phyloP scores from a whole-genome alignment of 2,329 filamentous ascomycete species.

The Fusarium caatingaense region DNA sequence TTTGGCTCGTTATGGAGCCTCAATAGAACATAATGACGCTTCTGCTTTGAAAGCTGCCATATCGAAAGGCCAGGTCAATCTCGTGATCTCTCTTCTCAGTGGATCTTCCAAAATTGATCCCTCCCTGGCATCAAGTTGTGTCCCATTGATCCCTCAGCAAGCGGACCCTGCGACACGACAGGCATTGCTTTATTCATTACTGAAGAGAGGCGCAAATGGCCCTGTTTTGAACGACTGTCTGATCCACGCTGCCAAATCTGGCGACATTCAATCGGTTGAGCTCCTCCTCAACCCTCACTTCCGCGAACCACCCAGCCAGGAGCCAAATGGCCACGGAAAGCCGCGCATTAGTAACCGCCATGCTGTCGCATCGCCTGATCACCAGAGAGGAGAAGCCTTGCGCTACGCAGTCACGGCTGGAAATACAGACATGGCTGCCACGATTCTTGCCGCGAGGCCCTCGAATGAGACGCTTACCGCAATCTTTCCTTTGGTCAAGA shows the following conservation, averaged over 20 bases:
- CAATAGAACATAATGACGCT: conserved; percentile 65
- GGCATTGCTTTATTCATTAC: conserved; percentile 57
- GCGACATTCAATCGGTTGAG: conserved; percentile 60
- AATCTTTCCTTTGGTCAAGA: conserved; percentile 61
- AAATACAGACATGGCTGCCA: conserved; percentile 57
- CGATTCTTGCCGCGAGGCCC: conserved; percentile 61
- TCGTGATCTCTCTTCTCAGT: conserved; percentile 61
- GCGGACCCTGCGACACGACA: conserved; percentile 59
- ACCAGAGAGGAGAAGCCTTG: conserved; percentile 64
- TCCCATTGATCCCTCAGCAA: conserved; percentile 61
- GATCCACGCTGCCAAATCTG: conserved; percentile 60
- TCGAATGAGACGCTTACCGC: conserved; percentile 59
- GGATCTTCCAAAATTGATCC: conserved; percentile 58
- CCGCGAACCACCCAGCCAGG: conserved; percentile 46
- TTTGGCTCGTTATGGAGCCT: conserved; percentile 65
- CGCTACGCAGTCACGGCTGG: conserved; percentile 60
- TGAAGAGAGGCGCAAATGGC: conserved; percentile 64
- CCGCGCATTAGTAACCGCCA: conserved; percentile 56
- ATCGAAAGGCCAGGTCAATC: conserved; percentile 55
- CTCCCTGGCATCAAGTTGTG: conserved; percentile 61
- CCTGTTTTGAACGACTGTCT: conserved; percentile 60
- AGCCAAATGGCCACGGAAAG: conserved; percentile 36
- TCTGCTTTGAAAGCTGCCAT: conserved; percentile 62
- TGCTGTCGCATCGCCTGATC: conserved; percentile 63
- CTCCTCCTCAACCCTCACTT: conserved; percentile 64